These are phyloP conservation scores for Helicostylum pulchrum DNA, from an alignment of 192 early-diverging fungal genomes.

Conservation along the genomic window DNA sequence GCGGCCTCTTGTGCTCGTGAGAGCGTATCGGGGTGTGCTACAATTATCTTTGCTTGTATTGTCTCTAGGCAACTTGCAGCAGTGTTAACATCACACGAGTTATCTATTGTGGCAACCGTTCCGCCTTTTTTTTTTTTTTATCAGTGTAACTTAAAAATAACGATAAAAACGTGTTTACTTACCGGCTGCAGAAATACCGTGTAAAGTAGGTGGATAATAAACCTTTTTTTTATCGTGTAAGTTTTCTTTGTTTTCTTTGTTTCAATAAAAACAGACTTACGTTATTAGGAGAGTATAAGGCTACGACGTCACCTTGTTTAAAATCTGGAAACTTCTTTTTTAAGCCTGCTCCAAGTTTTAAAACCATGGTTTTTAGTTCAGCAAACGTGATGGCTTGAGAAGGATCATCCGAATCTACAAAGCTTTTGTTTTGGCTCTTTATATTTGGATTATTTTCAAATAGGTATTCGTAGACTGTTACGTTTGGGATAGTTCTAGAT, in stretches of 20 bases:
- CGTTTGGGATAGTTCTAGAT: too few relatives aligned
- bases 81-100: conserved; percentile 68
- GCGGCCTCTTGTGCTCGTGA: conserved; percentile 41
- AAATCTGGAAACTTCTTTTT: too few relatives aligned
- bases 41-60: conserved; percentile 58
- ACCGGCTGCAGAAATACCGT: conserved; percentile 62
- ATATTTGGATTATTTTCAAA: too few relatives aligned
- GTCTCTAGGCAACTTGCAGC: conserved; percentile 69
- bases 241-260: background rate
- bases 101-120: conserved; percentile 68
- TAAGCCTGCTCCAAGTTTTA: too few relatives aligned
- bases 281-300: conserved; percentile 66
- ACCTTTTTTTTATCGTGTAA: conserved; percentile 26
- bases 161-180: background rate
- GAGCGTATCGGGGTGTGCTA: conserved; percentile 46
- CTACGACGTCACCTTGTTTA: conserved; percentile 51
- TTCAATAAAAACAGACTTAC: conserved; percentile 23
- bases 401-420: too few relatives aligned
- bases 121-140: conserved; percentile 35
- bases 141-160: too few relatives aligned
- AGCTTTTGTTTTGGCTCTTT: too few relatives aligned
- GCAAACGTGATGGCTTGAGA: too few relatives aligned
- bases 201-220: conserved; percentile 57
- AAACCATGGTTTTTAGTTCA: too few relatives aligned
- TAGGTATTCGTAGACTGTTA: too few relatives aligned